Evolutionary conservation across 345 rosid species (phyloP), one percentile per base, ranked within the genome.

Genomic region (Linum lewisii): DNA sequence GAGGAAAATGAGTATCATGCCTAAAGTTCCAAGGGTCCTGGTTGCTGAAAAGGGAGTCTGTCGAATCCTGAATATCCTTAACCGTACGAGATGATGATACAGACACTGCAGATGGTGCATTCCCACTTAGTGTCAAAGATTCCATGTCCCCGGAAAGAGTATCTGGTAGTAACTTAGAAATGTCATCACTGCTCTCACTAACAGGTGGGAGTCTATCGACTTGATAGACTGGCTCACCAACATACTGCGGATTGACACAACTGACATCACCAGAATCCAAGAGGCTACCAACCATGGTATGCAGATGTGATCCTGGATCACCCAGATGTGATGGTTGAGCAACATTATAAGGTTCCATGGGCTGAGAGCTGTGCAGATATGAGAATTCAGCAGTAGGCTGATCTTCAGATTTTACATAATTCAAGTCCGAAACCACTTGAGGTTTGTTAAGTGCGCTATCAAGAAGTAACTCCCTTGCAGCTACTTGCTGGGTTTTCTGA

Each of bases 21-120:
- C 51, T 76, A 44, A 78, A 65, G 70, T 75, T 78, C 84, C 83
- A 84, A 49, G 86, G 95, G 69, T 83, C 85, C 75, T 84, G 90
- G 70, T 73, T 76, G 70, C 79, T 77, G 72, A 81, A 86, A 57
- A 86, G 71, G 20, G 87, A 81, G 50, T 78, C 73, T 2, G 90
- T 75, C 20, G 79, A 77, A 68, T 78, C 85, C 63, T 64, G 79
- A 34, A 68, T 55, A 63, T 73, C 81, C 47, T 64, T 74, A 47
- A 32, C 62, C 58, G 59, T 54, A 57, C 57, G 19, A 11, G 67
- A 50, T 66, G 78, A 65, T 62, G 77, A 61, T 13, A 60, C 25
- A 70, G 58, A 57, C n/a, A n/a, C 34, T 36, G 61, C 21, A 37
- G 73, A 73, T 38, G 61, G 29, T 22, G 21, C 10, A 52, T 63